These are phyloP conservation scores for Ziziphus jujuba DNA, from an alignment of 306 rosid genomes.

Conservation along the genomic window DNA sequence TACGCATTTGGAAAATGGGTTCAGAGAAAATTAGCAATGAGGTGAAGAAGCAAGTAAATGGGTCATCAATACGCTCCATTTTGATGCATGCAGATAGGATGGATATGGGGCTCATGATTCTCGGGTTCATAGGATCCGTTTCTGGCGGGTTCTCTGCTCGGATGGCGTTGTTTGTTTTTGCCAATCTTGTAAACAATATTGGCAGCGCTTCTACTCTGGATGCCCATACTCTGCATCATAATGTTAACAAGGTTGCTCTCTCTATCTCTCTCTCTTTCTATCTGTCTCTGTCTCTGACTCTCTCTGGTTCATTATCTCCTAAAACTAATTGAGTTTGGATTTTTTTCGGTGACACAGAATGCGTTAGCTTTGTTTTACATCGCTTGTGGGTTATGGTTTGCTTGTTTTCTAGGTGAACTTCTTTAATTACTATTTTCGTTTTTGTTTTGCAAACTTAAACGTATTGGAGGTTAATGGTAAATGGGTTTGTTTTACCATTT, in stretches of 20 bases:
- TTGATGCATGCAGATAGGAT: constrained; percentile 36
- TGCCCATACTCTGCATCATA: constrained; percentile 7
- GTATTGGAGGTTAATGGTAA: too few relatives aligned
- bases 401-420: constrained; percentile 22
- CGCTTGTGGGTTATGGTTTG: constrained; percentile 2
- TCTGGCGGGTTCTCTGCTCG: constrained; percentile 1
- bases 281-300: not conserved
- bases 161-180: constrained; percentile 20
- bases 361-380: not conserved
- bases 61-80: constrained; percentile 23
- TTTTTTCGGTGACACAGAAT: not conserved
- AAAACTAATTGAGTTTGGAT: not conserved
- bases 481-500: not conserved
- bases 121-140: too few relatives aligned
- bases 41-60: too few relatives aligned
- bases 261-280: not conserved
- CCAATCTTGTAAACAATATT: constrained; percentile 42
- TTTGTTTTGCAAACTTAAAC: too few relatives aligned
- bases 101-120: constrained; percentile 26
- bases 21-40: too few relatives aligned
- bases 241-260: constrained; percentile 33
- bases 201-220: constrained; percentile 16
- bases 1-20: too few relatives aligned
- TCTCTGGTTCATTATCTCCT: not conserved
- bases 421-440: not conserved